Evolutionary conservation across 805 yeast genomes (phyloP), one percentile per base, ranked within the genome.

Genomic region (Pichia cephalocereana): DNA sequence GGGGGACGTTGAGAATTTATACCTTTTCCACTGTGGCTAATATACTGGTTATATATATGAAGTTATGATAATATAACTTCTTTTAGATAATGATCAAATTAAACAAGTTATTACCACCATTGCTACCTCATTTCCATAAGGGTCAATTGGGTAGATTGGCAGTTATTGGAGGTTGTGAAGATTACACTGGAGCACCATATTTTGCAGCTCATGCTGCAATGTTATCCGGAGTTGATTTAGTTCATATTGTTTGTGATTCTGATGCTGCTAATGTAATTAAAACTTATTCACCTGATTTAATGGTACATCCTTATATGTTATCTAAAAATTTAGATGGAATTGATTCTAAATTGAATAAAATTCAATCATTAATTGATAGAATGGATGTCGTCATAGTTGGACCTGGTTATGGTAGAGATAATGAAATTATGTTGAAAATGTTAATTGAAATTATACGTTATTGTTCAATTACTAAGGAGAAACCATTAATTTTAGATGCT

Each of bases 111-210:
- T 72, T 91, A 10, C 96, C 96, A 38, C 97, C 96, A 2, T 67
- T 90, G 34, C 67, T 74, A 2, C 79, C 86, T 6, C 58, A 61
- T 15, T 84, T 85, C 62, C 83, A 91, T 67, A 91, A 91, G 64
- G 99, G 99, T 23, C 98, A 91, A 63, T 74, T 79, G 63, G 98
- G 98, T 7, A 74, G 87, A 50, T 71, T 91, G 2, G 87, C 83
- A 11, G 86, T 91, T 0, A 76, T 91, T 52, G 99, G 99, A 23
- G 99, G 99, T 1, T 83, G 93, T 63, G 90, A 86, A 63, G 97
- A 91, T 63, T 91, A 89, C 63, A 90, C 97, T 0, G 99, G 99
- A 0, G 99, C 99, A 0, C 98, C 98, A 2, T 93, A 73, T 65
- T 93, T 93, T 63, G 76, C 95, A 36, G 85, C 95, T 6, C 83